Evolutionary conservation across 257 asterid species (phyloP).

Genomic region (Nicotiana otophora): DNA sequence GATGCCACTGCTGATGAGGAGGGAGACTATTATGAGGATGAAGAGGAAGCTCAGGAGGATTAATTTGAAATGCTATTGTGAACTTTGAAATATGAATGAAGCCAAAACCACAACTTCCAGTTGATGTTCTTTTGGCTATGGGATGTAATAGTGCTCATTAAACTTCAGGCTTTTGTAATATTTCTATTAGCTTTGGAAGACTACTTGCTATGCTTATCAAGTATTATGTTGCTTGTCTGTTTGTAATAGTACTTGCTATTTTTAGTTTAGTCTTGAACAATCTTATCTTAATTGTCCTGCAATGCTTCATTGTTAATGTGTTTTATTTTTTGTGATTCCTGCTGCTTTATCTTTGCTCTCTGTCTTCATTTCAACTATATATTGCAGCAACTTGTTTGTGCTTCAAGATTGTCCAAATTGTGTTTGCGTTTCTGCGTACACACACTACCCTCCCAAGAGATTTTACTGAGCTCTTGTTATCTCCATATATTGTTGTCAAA

Average conservation of each 20-base stretch:
- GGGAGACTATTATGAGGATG: conserved; percentile 1
- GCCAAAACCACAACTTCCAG: conserved; percentile 1
- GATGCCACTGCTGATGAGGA: conserved; percentile 5
- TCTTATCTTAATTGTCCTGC: neutral
- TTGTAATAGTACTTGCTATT: neutral
- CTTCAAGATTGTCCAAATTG: too few species aligned
- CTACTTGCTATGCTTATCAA: neutral
- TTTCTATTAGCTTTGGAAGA: neutral
- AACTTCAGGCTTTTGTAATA: neutral
- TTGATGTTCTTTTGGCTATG: neutral
- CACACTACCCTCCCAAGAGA: too few species aligned
- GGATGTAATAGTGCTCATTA: neutral
- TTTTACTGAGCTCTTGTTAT: too few species aligned
- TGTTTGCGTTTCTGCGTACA: too few species aligned
- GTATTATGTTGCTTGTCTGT: neutral
- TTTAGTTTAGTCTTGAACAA: neutral
- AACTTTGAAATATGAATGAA: neutral
- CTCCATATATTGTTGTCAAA: too few species aligned
- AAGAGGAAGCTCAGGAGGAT: conserved; percentile 3
- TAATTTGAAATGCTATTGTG: neutral
- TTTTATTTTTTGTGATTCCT: too few species aligned
- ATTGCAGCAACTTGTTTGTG: too few species aligned
- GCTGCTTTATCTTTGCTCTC: too few species aligned
- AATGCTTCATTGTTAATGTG: neutral
- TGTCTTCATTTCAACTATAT: too few species aligned